Evolutionary conservation across 176 grass and related monocot genomes (phyloP).

Genomic region (Juncus effusus): DNA sequence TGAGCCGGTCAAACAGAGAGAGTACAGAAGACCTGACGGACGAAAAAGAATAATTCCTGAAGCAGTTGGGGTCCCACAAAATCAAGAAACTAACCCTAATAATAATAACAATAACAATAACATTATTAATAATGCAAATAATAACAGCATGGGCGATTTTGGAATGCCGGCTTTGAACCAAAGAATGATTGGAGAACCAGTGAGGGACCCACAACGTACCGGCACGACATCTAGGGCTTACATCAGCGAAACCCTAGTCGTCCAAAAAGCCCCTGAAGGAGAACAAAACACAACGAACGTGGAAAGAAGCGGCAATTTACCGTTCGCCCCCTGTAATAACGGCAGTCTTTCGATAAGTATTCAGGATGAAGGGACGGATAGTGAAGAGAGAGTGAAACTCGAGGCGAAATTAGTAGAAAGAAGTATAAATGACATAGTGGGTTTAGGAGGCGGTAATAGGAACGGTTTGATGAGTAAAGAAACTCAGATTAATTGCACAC

Average conservation of each 20-base stretch:
- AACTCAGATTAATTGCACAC: constrained; percentile 65
- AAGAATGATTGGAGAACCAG: constrained; percentile 24
- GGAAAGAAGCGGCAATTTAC: constrained; percentile 40
- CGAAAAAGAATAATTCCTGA: constrained; percentile 98
- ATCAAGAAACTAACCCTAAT: constrained; percentile 60
- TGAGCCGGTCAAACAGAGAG: constrained; percentile 89
- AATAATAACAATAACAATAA: constrained; percentile 20
- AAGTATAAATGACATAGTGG: constrained; percentile 45
- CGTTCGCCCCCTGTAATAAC: no score
- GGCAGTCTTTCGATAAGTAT: no score
- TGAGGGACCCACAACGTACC: constrained; percentile 48
- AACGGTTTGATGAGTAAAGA: constrained; percentile 48
- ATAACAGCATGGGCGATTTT: constrained; percentile 1
- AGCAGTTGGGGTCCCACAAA: constrained; percentile 79
- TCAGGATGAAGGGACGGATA: constrained; percentile 30
- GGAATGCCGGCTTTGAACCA: constrained; percentile 13
- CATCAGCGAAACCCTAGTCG: constrained; percentile 74
- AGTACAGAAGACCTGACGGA: constrained; percentile 88
- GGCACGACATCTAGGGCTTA: constrained; percentile 74
- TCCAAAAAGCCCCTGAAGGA: constrained; percentile 55
- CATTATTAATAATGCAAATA: constrained; percentile 24
- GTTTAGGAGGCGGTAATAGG: constrained; percentile 35
- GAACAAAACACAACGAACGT: constrained; percentile 50
- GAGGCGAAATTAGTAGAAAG: constrained; percentile 74
- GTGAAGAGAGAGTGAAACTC: constrained; percentile 40